Evolutionary conservation across 768 basidiomycete genomes (phyloP).

Genomic region (Cystoderma amianthinum): DNA sequence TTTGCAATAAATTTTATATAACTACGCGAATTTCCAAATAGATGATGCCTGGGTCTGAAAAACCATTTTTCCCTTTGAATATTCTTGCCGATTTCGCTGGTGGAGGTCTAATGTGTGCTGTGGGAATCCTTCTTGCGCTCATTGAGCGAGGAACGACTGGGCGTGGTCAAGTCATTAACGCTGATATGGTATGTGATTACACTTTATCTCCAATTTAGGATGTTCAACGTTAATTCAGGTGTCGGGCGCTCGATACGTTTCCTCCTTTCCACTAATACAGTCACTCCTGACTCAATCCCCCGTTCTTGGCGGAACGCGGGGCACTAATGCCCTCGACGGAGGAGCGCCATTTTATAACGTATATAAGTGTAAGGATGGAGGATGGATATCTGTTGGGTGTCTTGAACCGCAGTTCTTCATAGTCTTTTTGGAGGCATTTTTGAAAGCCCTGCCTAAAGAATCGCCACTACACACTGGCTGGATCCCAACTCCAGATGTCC

Average conservation of each 20-base stretch:
- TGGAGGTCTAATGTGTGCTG: conserved; percentile 65
- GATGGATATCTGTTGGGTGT: conserved; percentile 74
- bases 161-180: conserved; percentile 66
- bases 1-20: background rate
- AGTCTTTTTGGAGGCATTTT: conserved; percentile 50
- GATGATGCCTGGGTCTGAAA: conserved; percentile 66
- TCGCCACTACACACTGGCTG: conserved; percentile 43
- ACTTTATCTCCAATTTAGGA: background rate
- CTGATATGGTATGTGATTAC: conserved; percentile 57
- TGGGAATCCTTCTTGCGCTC: conserved; percentile 71
- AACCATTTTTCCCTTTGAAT: conserved; percentile 70
- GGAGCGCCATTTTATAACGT: conserved; percentile 75
- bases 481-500: conserved; percentile 42
- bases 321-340: conserved; percentile 61
- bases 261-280: conserved; percentile 62
- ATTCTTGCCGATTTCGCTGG: conserved; percentile 80
- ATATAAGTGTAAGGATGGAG: conserved; percentile 66
- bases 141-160: conserved; percentile 60
- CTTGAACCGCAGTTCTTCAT: conserved; percentile 69
- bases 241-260: conserved; percentile 72
- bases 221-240: conserved; percentile 36
- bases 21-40: conserved; percentile 13
- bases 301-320: conserved; percentile 37
- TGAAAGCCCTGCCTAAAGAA: conserved; percentile 35
- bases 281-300: conserved; percentile 22